A percentile compares a stretch with the other conserved stretches of the same genome.
These are phyloP conservation scores for Cymbomonas tetramitiformis DNA, from an alignment of 139 green algal species.

Conservation along the genomic window DNA sequence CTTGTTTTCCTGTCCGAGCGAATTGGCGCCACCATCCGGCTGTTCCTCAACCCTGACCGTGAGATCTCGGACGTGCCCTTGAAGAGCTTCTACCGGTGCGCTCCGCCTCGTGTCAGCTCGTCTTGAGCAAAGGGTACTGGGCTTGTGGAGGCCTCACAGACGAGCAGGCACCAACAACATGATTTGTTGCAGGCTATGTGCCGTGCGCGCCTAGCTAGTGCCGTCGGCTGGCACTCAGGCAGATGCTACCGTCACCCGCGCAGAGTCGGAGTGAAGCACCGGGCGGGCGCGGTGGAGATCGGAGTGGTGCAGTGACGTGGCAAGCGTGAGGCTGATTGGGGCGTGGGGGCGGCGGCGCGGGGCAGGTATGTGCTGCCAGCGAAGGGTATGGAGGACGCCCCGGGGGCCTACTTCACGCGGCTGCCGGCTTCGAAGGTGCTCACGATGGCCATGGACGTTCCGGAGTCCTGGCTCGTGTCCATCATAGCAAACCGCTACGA, in stretches of 20 bases:
- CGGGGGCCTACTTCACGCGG: not conserved
- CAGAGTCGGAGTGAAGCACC: no score
- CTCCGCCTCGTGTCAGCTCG: slow-evolving; percentile 27
- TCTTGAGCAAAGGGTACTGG: not conserved
- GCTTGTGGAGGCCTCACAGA: not conserved
- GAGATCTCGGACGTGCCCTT: slow-evolving; percentile 60
- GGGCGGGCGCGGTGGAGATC: no score
- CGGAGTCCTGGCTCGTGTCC: slow-evolving; percentile 83
- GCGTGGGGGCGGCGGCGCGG: no score
- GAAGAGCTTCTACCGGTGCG: slow-evolving; percentile 75
- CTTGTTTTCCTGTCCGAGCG: slow-evolving; percentile 35
- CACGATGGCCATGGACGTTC: slow-evolving; percentile 80
- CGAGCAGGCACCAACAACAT: no score
- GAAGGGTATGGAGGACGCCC: not conserved
- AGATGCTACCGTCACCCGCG: no score
- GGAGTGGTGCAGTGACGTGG: no score
- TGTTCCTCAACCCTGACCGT: slow-evolving; percentile 26
- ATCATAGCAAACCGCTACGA: slow-evolving; percentile 47
- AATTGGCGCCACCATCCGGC: slow-evolving; percentile 16
- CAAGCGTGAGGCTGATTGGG: no score
- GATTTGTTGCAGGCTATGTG: no score
- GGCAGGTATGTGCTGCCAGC: no score
- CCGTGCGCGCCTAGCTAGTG: no score
- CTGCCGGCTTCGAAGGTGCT: slow-evolving; percentile 41
- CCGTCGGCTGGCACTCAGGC: no score